Conservation (phyloP, 768 basidiomycete species). For the Russula compacta region DNA sequence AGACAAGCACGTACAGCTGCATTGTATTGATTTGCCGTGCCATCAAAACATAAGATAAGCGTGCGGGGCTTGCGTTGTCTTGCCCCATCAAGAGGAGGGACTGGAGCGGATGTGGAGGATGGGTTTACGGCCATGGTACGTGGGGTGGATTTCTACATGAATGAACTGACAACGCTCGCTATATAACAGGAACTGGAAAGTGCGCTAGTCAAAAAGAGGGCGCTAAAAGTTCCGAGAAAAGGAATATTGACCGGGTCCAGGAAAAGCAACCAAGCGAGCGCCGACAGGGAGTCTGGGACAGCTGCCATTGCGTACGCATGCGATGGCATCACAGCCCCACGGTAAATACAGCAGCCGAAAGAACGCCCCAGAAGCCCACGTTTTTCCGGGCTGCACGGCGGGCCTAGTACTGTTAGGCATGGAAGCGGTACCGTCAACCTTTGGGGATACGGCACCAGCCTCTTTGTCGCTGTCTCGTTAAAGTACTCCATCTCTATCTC, state of each 20-base stretch:
- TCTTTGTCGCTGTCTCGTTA: background rate
- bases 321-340: background rate
- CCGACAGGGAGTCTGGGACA: background rate
- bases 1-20: background rate
- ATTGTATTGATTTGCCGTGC: slow-evolving; percentile 12
- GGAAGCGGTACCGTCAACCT: background rate
- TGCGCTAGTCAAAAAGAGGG: too few relatives aligned
- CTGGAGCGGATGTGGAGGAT: background rate
- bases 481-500: background rate
- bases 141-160: background rate
- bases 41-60: slow-evolving; percentile 18
- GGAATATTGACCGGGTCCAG: background rate
- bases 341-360: too few relatives aligned
- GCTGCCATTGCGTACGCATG: background rate
- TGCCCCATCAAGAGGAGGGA: slow-evolving; percentile 13
- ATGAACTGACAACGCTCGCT: background rate
- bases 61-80: slow-evolving; percentile 7
- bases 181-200: background rate
- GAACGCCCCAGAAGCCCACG: background rate
- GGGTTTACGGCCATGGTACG: background rate
- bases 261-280: background rate
- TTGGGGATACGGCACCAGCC: background rate
- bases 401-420: too few relatives aligned
- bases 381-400: background rate
- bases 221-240: background rate